Conservation (phyloP, 345 rosid species). For the Salix suchowensis region DNA sequence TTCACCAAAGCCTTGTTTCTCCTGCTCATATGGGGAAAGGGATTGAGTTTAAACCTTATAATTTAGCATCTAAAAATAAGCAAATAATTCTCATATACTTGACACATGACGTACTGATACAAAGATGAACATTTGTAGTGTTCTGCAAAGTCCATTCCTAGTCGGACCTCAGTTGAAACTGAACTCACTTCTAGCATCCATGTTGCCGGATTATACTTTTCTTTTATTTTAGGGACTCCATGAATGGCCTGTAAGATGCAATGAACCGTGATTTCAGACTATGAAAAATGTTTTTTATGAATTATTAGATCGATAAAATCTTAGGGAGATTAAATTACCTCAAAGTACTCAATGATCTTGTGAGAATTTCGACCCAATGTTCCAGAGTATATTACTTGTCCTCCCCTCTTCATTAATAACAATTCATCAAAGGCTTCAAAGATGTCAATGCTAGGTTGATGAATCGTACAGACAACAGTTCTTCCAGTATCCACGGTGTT, state of each 20-base stretch:
- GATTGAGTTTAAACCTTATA: not conserved
- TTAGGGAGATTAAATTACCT: conserved; percentile 19
- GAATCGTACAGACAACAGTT: conserved; percentile 59
- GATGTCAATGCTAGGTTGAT: conserved; percentile 57
- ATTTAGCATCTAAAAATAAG: not conserved
- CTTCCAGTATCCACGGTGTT: conserved; percentile 53
- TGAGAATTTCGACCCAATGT: conserved; percentile 44
- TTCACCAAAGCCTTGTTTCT: conserved; percentile 36
- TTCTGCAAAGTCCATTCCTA: conserved; percentile 47
- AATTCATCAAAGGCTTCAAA: conserved; percentile 58
- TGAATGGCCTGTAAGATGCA: conserved; percentile 31
- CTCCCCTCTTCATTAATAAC: conserved; percentile 55
- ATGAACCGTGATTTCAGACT: not conserved
- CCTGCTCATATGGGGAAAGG: conserved; percentile 19
- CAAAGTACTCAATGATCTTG: conserved; percentile 48
- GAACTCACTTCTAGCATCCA: conserved; percentile 60
- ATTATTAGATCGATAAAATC: not conserved
- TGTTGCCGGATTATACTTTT: conserved; percentile 50
- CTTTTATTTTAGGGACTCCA: conserved; percentile 44
- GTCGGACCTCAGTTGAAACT: conserved; percentile 32
- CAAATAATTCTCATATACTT: not conserved
- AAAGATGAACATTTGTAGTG: conserved; percentile 33
- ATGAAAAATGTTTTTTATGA: not conserved
- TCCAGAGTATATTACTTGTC: conserved; percentile 46
- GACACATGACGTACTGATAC: conserved; percentile 36